These are phyloP conservation scores for Ustilago vetiveriae DNA, from an alignment of 1,284 basidiomycete genomes.

Conservation along the genomic window DNA sequence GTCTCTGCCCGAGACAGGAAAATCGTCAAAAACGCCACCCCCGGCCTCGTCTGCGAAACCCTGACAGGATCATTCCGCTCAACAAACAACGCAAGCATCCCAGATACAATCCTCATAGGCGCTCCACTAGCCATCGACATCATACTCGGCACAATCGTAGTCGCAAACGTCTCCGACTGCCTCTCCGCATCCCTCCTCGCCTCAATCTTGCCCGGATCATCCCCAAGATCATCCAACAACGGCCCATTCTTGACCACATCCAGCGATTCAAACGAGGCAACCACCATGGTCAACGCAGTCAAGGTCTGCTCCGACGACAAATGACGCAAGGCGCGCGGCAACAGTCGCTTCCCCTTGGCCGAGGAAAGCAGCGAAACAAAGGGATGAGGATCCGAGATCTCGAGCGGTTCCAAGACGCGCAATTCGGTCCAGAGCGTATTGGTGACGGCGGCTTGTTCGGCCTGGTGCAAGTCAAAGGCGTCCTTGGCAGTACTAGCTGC, in stretches of 20 bases:
- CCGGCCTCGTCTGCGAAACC: conserved; percentile 80
- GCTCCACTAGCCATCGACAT: conserved; percentile 81
- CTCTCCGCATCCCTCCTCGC: conserved; percentile 76
- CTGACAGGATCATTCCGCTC: conserved; percentile 81
- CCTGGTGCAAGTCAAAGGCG: conserved; percentile 33
- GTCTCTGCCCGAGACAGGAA: conserved; percentile 91
- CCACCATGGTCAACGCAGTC: conserved; percentile 86
- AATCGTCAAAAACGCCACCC: conserved; percentile 88
- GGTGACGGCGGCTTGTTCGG: conserved; percentile 47
- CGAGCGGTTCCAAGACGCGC: conserved; percentile 87
- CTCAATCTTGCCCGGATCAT: conserved; percentile 27
- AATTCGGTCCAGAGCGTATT: conserved; percentile 78
- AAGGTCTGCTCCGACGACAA: conserved; percentile 82
- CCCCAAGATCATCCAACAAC: conserved; percentile 34
- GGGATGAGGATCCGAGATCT: conserved; percentile 95
- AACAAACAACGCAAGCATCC: conserved; percentile 83
- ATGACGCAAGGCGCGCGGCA: conserved; percentile 89
- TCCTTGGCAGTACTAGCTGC: conserved; percentile 22
- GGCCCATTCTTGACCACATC: conserved; percentile 70
- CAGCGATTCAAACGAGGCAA: conserved; percentile 91
- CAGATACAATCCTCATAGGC: conserved; percentile 82
- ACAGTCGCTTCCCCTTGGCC: conserved; percentile 90
- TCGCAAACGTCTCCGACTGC: conserved; percentile 88
- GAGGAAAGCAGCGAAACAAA: conserved; percentile 91
- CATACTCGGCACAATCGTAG: conserved; percentile 85